Evolutionary conservation across 176 grass and related monocot genomes (phyloP).

Genomic region (Panicum miliaceum): DNA sequence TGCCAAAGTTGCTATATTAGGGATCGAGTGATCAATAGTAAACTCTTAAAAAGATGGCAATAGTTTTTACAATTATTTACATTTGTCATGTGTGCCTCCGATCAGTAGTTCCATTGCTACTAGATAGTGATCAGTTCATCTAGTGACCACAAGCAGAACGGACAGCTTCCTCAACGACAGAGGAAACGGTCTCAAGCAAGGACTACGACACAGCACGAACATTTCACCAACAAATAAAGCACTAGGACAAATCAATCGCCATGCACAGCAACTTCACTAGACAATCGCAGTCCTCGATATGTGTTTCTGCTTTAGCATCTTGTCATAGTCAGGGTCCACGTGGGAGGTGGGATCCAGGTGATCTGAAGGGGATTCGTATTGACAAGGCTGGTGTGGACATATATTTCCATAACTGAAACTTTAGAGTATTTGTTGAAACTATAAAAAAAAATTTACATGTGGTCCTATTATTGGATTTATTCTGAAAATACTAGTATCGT

Average conservation of each 20-base stretch:
- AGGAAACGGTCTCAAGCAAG: not conserved
- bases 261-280: not conserved
- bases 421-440: not conserved
- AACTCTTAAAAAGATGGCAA: too few species aligned
- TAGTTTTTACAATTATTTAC: too few species aligned
- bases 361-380: not conserved
- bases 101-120: not conserved
- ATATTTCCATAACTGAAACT: not conserved
- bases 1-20: too few species aligned
- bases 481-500: not conserved
- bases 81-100: not conserved
- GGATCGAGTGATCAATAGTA: too few species aligned
- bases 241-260: conserved; percentile 5
- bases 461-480: not conserved
- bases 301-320: not conserved
- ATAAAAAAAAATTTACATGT: not conserved
- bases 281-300: not conserved
- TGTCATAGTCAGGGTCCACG: not conserved
- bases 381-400: not conserved
- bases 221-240: not conserved
- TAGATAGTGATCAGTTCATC: not conserved
- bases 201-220: not conserved
- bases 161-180: not conserved
- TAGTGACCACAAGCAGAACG: not conserved
- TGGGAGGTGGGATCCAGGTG: conserved; percentile 23